A percentile compares a stretch with the other conserved stretches of the same genome.
These are phyloP conservation scores for Sclerotinia minor DNA, from an alignment of 2,329 filamentous ascomycete species.

Conservation along the genomic window DNA sequence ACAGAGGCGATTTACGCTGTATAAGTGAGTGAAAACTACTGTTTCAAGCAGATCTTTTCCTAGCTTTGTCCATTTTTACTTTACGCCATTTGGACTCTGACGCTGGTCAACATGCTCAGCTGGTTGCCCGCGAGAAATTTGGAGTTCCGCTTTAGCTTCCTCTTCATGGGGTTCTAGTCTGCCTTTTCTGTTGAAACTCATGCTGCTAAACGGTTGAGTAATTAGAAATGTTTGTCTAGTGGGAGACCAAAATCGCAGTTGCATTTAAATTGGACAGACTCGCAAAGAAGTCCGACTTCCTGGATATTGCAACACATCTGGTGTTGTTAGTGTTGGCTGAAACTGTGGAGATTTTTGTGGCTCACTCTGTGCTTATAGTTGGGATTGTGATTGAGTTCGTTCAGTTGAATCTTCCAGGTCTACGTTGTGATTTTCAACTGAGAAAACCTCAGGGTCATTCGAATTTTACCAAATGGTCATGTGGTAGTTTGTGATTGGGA, in stretches of 20 bases:
- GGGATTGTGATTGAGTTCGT: background rate
- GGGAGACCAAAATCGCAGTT: too few species aligned
- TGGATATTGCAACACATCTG: background rate
- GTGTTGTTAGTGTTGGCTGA: background rate
- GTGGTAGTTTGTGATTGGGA: too few species aligned
- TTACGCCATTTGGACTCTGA: background rate
- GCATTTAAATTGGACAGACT: background rate
- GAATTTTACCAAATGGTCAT: background rate
- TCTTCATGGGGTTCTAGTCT: background rate
- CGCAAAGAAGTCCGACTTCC: background rate
- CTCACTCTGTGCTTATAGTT: fast-evolving
- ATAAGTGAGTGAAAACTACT: background rate
- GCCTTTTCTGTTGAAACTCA: background rate
- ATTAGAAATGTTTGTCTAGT: background rate
- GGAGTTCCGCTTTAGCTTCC: background rate
- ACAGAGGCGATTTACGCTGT: background rate
- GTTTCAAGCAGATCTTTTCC: background rate
- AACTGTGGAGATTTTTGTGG: background rate
- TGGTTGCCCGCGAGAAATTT: background rate
- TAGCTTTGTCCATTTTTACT: background rate
- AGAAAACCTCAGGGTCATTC: background rate
- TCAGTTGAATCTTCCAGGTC: too few species aligned
- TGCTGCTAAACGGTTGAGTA: background rate
- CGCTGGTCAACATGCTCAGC: background rate
- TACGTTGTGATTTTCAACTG: background rate